phyloP scores from a whole-genome alignment of 1,284 basidiomycete genomes.

The Rhodofomes roseus region DNA sequence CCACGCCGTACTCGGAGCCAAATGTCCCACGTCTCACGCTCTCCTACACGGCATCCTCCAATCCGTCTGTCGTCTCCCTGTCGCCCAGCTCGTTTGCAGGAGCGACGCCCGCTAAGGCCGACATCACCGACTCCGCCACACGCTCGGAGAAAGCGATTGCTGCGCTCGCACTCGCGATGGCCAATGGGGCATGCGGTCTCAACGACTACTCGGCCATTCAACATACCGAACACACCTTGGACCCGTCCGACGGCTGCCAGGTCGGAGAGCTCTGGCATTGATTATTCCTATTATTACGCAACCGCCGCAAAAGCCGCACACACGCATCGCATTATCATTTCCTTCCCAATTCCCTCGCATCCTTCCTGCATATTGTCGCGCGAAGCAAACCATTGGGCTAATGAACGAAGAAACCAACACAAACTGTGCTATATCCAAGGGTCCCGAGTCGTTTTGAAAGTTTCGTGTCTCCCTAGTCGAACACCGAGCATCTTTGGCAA shows the following conservation, averaged over 20 bases:
- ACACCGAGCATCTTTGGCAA: background rate
- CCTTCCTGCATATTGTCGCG: background rate
- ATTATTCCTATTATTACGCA: slow-evolving; percentile 3
- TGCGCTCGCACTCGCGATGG: slow-evolving; percentile 58
- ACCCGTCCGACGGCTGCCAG: slow-evolving; percentile 40
- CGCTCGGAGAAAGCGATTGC: slow-evolving; percentile 59
- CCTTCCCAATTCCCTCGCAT: background rate
- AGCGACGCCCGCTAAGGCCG: slow-evolving; percentile 5
- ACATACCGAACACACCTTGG: slow-evolving; percentile 34
- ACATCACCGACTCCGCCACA: slow-evolving; percentile 23
- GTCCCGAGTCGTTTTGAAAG: background rate
- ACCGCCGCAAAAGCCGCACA: slow-evolving; percentile 1
- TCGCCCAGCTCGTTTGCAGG: slow-evolving; percentile 14
- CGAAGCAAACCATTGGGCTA: background rate
- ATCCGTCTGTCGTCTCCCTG: slow-evolving; percentile 33
- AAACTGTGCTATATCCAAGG: slow-evolving; percentile 22
- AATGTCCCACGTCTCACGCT: slow-evolving; percentile 25
- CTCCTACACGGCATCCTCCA: slow-evolving; percentile 24
- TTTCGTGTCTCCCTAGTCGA: slow-evolving; percentile 1
- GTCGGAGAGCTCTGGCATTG: slow-evolving; percentile 62
- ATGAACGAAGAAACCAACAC: slow-evolving; percentile 7
- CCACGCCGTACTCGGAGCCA: slow-evolving; percentile 10
- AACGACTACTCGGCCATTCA: slow-evolving; percentile 58
- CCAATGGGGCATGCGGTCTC: slow-evolving; percentile 65
- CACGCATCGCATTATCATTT: background rate